Percentiles rank a stretch among this genome's conserved stretches.
phyloP scores from a whole-genome alignment of 345 rosid species.

The Noccaea caerulescens region DNA sequence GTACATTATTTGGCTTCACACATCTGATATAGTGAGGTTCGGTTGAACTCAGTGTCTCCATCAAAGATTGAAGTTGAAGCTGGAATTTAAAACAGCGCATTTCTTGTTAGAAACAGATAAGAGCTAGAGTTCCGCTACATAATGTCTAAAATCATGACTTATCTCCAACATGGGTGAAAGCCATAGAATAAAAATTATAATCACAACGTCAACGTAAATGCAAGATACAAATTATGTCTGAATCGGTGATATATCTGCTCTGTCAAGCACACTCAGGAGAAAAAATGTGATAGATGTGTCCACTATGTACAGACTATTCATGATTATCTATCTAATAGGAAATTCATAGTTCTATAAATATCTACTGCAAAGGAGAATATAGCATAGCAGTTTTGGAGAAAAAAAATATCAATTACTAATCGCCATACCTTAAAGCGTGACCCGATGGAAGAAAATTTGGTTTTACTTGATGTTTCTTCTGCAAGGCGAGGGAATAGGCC shows the following conservation, averaged over 20 bases:
- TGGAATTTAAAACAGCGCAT: constrained; percentile 49
- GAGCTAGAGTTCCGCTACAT: constrained; percentile 23
- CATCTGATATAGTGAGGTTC: constrained; percentile 99
- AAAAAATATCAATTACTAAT: constrained; percentile 2
- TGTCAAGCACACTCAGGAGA: constrained; percentile 19
- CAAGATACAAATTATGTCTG: constrained; percentile 21
- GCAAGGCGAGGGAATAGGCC: constrained; percentile 84
- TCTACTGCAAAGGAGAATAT: constrained; percentile 12
- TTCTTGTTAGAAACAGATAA: constrained; percentile 33
- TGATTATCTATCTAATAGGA: constrained; percentile 15
- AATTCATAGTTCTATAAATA: neutral
- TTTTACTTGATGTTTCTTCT: constrained; percentile 90
- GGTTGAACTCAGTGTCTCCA: constrained; percentile 94
- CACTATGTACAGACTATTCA: constrained; percentile 21
- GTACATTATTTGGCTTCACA: constrained; percentile 97
- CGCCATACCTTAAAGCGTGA: constrained; percentile 88
- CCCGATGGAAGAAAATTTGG: constrained; percentile 98
- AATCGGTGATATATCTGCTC: constrained; percentile 20
- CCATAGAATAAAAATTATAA: constrained; percentile 1
- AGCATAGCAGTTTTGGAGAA: neutral
- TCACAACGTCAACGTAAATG: constrained; percentile 1
- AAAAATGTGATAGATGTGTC: constrained; percentile 8
- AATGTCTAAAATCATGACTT: constrained; percentile 26
- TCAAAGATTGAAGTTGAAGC: constrained; percentile 97
- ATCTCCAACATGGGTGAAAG: constrained; percentile 19